Percentiles rank a stretch among this genome's conserved stretches.
Evolutionary conservation across 2,329 filamentous ascomycete species (phyloP).

Genomic region (Neonectria punicea): DNA sequence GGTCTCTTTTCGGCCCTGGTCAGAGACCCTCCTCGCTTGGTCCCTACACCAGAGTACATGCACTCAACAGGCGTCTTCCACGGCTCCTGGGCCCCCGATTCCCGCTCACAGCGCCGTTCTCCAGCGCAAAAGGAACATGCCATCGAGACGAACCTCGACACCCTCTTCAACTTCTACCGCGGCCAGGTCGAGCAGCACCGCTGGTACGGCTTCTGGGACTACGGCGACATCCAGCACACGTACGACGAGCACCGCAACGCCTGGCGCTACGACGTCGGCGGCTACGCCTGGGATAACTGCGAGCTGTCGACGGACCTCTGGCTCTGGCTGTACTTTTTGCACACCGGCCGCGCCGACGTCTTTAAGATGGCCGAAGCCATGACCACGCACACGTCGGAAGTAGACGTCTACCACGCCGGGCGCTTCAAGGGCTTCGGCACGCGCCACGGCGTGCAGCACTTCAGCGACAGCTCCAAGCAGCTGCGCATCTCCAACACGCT

Average conservation of each 20-base stretch:
- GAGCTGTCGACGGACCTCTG: conserved; percentile 71
- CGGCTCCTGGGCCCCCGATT: conserved; percentile 29
- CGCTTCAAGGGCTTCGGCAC: conserved; percentile 68
- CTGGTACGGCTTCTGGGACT: conserved; percentile 72
- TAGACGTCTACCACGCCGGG: conserved; percentile 70
- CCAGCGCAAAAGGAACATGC: conserved; percentile 44
- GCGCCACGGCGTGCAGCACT: conserved; percentile 71
- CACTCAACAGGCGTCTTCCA: conserved; percentile 28
- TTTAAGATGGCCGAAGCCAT: conserved; percentile 68
- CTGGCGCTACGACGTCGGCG: conserved; percentile 72
- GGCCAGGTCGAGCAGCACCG: conserved; percentile 64
- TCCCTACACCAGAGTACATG: conserved; percentile 59
- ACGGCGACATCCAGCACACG: conserved; percentile 71
- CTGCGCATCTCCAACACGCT: conserved; percentile 57
- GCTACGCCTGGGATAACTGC: conserved; percentile 73
- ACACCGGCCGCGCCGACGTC: conserved; percentile 65
- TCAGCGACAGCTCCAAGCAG: conserved; percentile 69
- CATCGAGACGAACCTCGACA: conserved; percentile 64
- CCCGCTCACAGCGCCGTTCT: not conserved
- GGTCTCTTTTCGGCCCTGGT: conserved; percentile 41
- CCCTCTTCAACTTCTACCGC: conserved; percentile 65
- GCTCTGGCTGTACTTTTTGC: conserved; percentile 70
- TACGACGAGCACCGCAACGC: conserved; percentile 68
- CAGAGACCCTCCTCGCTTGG: conserved; percentile 61
- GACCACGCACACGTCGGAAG: conserved; percentile 67